Base-by-base conservation (phyloP, 768 basidiomycete species). In the Mycena leptocephala region DNA sequence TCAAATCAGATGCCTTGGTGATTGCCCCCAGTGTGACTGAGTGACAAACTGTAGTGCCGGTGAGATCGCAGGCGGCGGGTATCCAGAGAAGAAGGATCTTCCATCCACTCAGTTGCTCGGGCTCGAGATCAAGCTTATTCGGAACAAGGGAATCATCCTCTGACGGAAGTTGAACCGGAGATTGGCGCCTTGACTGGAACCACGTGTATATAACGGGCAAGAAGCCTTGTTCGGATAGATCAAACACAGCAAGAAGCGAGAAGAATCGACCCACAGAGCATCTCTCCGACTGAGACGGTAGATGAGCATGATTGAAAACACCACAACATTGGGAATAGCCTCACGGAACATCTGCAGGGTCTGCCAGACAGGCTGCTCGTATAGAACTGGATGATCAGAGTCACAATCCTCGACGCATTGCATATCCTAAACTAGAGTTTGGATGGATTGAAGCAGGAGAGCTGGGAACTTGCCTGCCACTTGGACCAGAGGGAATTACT, bases 371-470 rank as follows among this genome's bases (percentile, higher is more conserved):
- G 97, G 97, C 83, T 99, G 98, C 81, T 99, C 97, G 83, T 95
- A 99, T 35, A 96, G 90, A 62, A 97, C 89, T 69, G 90, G 92
- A 41, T 87, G 87, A 4, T 81, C 76, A 2, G 93, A 90, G 84
- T 95, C 87, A 83, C 98, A 99, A 84, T 97, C 95, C 89, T 96
- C 96, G 55, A 99, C 97, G 82, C 98, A 99, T 93, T 98, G 96
- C 96, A 98, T 98, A 84, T 99, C 98, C 93, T 95, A 75, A 64
- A 61, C 30, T 41, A 24, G 51, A 18, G 68, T 33, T 59, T 74
- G 74, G 63, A 77, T n/a, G 18, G 64, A 73, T 66, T 37, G 41
- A 37, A 61, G 55, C 55, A 56, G 56, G 62, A 30, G 33, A 72
- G 46, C 43, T 39, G 67, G 28, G 67, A 35, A 76, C 88, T 80